A percentile compares a stretch with the other conserved stretches of the same genome.
These are phyloP conservation scores for Echium plantagineum DNA, from an alignment of 257 asterid species.

Conservation along the genomic window DNA sequence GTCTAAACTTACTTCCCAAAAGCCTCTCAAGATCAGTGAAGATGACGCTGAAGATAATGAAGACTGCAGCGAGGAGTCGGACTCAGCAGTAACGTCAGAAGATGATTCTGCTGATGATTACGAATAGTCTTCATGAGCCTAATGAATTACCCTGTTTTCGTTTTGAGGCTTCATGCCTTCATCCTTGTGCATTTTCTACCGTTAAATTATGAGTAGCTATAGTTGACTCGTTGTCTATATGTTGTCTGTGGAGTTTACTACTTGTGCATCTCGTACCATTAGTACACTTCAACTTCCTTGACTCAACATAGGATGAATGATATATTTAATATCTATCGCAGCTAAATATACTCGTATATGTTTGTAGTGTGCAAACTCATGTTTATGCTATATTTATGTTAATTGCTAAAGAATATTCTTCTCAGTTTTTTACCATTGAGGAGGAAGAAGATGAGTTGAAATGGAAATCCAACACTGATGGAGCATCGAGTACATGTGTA, in stretches of 20 bases:
- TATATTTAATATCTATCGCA: too few relatives aligned
- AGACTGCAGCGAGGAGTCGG: slow-evolving; percentile 20
- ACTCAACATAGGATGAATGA: not conserved
- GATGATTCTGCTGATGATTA: slow-evolving; percentile 21
- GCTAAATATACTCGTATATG: too few relatives aligned
- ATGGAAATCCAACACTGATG: too few relatives aligned
- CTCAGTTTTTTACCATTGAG: too few relatives aligned
- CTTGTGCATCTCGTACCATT: slow-evolving; percentile 21
- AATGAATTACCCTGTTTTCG: not conserved
- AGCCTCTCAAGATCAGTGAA: slow-evolving; percentile 38
- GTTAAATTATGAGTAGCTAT: not conserved
- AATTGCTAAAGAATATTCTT: too few relatives aligned
- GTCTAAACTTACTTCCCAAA: slow-evolving; percentile 20
- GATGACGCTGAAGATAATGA: slow-evolving; percentile 29
- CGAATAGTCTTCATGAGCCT: slow-evolving; percentile 6
- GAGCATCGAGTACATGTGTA: too few relatives aligned
- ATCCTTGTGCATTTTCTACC: not conserved
- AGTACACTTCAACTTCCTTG: slow-evolving; percentile 6
- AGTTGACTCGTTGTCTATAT: not conserved
- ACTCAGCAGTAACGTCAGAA: slow-evolving; percentile 55
- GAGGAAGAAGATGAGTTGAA: too few relatives aligned
- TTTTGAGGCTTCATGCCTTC: too few relatives aligned
- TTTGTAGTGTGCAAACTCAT: not conserved
- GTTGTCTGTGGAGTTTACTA: not conserved
- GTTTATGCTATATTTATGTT: not conserved